Percentiles rank a stretch among this genome's conserved stretches.
Conservation (phyloP, 352 stramenopile genomes). For the Pythium aristosporum region DNA sequence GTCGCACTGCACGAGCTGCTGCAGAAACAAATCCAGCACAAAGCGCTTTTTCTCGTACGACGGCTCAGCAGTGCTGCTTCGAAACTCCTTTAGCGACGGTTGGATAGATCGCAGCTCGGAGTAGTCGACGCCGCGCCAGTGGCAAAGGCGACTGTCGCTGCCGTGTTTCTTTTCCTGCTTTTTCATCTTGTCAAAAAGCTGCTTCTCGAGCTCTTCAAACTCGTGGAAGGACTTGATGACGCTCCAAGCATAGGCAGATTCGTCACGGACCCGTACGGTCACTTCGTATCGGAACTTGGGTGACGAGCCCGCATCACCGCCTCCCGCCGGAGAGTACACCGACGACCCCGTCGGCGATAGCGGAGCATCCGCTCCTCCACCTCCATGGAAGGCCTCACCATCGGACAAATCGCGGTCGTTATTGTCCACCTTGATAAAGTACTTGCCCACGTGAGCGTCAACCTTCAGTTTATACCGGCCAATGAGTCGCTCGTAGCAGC, state of each 20-base stretch:
- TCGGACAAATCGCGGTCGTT: conserved; percentile 2
- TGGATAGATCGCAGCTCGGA: conserved; percentile 48
- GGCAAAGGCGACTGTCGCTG: conserved; percentile 32
- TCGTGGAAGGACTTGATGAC: conserved; percentile 69
- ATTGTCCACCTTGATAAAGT: conserved; percentile 50
- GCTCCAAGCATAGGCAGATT: conserved; percentile 61
- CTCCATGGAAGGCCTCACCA: background rate
- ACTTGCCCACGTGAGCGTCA: conserved; percentile 68
- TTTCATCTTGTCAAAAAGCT: conserved; percentile 59
- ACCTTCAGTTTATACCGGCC: conserved; percentile 67
- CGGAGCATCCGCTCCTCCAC: background rate
- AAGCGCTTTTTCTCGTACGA: conserved; percentile 66
- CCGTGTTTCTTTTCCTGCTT: conserved; percentile 74
- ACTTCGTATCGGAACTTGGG: conserved; percentile 46
- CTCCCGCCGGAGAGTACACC: background rate
- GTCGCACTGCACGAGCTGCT: conserved; percentile 66
- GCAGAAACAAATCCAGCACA: conserved; percentile 67
- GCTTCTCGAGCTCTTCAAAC: conserved; percentile 70
- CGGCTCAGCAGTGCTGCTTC: conserved; percentile 18
- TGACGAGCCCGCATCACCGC: background rate
- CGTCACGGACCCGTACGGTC: conserved; percentile 55
- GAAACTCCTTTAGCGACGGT: conserved; percentile 46
- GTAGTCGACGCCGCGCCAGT: conserved; percentile 79
- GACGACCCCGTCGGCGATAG: background rate
- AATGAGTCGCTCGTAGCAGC: conserved; percentile 63